Percentiles rank a stretch among this genome's conserved stretches.
Conservation (phyloP, 352 stramenopile genomes). For the Aphanomyces euteiches region DNA sequence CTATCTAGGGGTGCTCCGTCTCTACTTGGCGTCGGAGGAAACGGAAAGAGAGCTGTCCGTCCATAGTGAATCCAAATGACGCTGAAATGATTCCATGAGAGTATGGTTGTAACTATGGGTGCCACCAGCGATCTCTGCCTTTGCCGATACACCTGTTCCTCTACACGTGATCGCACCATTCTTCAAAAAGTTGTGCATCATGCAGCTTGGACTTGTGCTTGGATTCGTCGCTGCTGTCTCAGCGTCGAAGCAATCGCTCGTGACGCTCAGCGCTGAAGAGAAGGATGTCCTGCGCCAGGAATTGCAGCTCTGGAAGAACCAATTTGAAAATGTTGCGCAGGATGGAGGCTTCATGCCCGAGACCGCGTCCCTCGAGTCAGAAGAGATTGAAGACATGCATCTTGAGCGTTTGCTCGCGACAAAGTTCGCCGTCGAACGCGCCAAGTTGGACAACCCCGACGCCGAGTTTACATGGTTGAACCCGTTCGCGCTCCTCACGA, state of each 20-base stretch:
- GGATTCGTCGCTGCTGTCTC: not conserved
- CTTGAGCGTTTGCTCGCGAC: not conserved
- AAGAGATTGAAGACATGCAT: not conserved
- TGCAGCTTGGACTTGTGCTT: no score
- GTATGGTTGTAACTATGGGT: not conserved
- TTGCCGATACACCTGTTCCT: not conserved
- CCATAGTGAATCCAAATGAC: not conserved
- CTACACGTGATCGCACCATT: not conserved
- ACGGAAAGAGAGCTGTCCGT: not conserved
- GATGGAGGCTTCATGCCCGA: not conserved
- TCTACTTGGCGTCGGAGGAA: not conserved
- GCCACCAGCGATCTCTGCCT: not conserved
- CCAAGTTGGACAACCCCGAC: conserved; percentile 38
- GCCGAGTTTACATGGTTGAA: conserved; percentile 11
- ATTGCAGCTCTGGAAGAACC: not conserved
- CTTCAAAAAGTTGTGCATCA: no score
- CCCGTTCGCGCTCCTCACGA: conserved; percentile 18
- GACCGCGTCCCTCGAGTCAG: not conserved
- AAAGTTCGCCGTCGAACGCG: conserved; percentile 33
- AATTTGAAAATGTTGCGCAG: not conserved
- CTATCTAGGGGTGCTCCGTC: not conserved
- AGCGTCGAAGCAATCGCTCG: not conserved
- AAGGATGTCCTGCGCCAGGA: not conserved
- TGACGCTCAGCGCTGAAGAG: not conserved
- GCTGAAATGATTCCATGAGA: not conserved